These are phyloP conservation scores for Botrytis fragariae DNA, from an alignment of 2,329 filamentous ascomycete species.

Conservation along the genomic window DNA sequence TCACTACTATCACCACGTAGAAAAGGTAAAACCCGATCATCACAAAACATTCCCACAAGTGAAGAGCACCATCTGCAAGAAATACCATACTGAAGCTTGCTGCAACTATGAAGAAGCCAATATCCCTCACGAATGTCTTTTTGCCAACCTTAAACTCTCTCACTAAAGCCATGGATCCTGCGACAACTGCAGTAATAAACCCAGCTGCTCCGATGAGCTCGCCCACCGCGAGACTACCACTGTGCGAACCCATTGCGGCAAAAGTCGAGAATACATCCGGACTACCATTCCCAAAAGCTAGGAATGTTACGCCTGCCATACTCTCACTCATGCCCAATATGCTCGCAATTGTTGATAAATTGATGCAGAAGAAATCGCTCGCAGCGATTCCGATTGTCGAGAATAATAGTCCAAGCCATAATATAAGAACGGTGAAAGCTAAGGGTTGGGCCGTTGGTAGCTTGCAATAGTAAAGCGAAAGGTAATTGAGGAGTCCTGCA, in stretches of 20 bases:
- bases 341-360: slow-evolving; percentile 86
- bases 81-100: slow-evolving; percentile 85
- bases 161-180: slow-evolving; percentile 96
- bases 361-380: slow-evolving; percentile 97
- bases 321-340: slow-evolving; percentile 93
- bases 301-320: slow-evolving; percentile 90
- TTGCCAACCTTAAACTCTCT: slow-evolving; percentile 88
- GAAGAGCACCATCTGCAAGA: slow-evolving; percentile 77
- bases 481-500: slow-evolving; percentile 83
- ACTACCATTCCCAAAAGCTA: slow-evolving; percentile 96
- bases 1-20: slow-evolving; percentile 84
- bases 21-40: slow-evolving; percentile 93
- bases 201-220: slow-evolving; percentile 92
- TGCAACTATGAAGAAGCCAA: slow-evolving; percentile 86
- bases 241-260: slow-evolving; percentile 94
- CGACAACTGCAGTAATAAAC: slow-evolving; percentile 95
- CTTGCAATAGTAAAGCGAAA: slow-evolving; percentile 86
- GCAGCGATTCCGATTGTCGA: slow-evolving; percentile 96
- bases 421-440: slow-evolving; percentile 73
- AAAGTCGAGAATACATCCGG: slow-evolving; percentile 99
- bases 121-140: slow-evolving; percentile 86
- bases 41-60: slow-evolving; percentile 81
- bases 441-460: slow-evolving; percentile 66
- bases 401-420: slow-evolving; percentile 88
- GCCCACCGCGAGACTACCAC: slow-evolving; percentile 92